Conservation (phyloP, 345 rosid genomes). For the Populus euphratica region DNA sequence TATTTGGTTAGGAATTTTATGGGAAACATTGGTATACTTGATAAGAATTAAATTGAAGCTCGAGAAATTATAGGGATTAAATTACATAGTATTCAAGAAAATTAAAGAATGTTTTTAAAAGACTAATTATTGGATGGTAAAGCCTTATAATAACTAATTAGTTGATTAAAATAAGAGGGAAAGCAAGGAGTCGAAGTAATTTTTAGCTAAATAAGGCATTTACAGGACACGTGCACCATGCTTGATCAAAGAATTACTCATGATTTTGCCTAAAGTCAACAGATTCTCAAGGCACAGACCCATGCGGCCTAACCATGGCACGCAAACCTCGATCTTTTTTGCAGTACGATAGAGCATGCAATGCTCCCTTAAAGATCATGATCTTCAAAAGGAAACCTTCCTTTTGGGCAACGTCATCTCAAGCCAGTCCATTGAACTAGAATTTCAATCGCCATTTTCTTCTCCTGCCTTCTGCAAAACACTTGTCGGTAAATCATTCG, state of each 20-base stretch:
- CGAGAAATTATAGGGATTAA: too few species aligned
- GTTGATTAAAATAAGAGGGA: neutral
- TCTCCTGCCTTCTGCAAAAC: slow-evolving; percentile 36
- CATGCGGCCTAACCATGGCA: slow-evolving; percentile 5
- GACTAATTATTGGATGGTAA: neutral
- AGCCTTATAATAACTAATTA: neutral
- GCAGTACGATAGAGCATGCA: neutral
- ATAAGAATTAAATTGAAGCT: too few species aligned
- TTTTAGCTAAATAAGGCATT: neutral
- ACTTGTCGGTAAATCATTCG: slow-evolving; percentile 47
- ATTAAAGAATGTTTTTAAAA: neutral
- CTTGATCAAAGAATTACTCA: slow-evolving; percentile 5
- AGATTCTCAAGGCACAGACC: slow-evolving; percentile 9
- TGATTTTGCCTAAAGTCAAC: slow-evolving; percentile 13
- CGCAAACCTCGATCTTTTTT: neutral
- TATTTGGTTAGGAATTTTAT: neutral
- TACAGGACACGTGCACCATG: slow-evolving; percentile 21
- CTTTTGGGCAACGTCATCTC: neutral
- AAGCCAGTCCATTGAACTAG: neutral
- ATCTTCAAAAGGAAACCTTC: neutral
- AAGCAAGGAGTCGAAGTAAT: neutral
- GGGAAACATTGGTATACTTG: neutral
- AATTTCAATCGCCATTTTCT: neutral
- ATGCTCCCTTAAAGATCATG: neutral
- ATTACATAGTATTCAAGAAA: neutral